Percentiles rank a stretch among this genome's conserved stretches.
These are phyloP conservation scores for Microbotryum saponariae DNA, from an alignment of 1,284 basidiomycete genomes.

Conservation along the genomic window DNA sequence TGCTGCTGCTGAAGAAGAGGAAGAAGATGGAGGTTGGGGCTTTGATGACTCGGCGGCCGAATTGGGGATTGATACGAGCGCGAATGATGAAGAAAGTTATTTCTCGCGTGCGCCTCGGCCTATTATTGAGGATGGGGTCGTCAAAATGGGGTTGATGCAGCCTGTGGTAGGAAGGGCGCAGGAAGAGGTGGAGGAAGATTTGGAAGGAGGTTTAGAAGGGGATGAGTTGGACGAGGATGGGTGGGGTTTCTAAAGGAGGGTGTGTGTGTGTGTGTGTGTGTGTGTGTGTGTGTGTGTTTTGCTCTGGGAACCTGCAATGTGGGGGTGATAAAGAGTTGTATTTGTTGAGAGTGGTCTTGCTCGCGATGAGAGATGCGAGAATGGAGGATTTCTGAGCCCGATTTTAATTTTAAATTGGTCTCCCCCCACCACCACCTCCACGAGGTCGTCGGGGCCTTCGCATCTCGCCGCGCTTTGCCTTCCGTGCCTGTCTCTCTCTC, in stretches of 20 bases:
- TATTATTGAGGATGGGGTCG: neutral
- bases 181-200: neutral
- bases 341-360: no score
- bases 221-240: neutral
- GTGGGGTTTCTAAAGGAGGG: slow-evolving; percentile 1
- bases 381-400: no score
- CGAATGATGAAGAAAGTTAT: neutral
- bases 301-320: neutral
- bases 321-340: no score
- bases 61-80: neutral
- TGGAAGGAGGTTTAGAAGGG: neutral
- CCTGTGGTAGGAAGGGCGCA: neutral
- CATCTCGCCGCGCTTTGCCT: no score
- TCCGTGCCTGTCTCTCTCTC: no score
- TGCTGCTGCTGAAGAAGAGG: neutral
- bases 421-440: no score
- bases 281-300: neutral
- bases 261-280: no score
- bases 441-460: no score
- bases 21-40: neutral
- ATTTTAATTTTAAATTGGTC: no score
- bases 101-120: no score
- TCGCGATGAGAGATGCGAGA: no score
- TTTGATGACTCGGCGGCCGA: slow-evolving; percentile 1
- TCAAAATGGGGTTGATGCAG: neutral